Evolutionary conservation across 495 filamentous ascomycete species (phyloP).

Genomic region (Penicillium canariense): DNA sequence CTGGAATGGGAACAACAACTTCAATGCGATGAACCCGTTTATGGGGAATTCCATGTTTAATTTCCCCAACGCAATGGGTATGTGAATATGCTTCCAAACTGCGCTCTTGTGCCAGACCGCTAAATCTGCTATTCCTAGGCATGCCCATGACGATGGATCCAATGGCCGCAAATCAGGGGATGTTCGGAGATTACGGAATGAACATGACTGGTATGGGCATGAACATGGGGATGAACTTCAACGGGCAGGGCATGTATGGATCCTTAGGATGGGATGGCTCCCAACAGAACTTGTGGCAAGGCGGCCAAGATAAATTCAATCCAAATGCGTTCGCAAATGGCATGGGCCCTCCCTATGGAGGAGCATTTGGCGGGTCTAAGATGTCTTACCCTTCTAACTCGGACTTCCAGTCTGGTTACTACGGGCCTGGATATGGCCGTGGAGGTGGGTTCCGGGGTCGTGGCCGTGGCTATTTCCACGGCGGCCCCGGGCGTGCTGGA

Average conservation of each 20-base stretch:
- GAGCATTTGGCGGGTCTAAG: conserved; percentile 74
- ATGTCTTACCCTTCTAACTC: conserved; percentile 58
- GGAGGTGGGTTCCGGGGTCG: conserved; percentile 64
- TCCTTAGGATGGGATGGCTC: conserved; percentile 57
- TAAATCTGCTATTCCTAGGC: conserved; percentile 41
- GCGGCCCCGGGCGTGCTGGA: conserved; percentile 55
- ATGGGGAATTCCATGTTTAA: conserved; percentile 75
- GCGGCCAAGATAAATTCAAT: conserved; percentile 66
- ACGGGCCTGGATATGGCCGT: conserved; percentile 51
- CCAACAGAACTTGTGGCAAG: conserved; percentile 70
- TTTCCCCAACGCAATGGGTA: conserved; percentile 76
- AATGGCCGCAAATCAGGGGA: conserved; percentile 80
- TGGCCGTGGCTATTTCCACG: conserved; percentile 56
- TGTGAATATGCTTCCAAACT: conserved; percentile 30
- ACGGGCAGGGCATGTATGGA: conserved; percentile 62
- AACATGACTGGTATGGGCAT: conserved; percentile 93
- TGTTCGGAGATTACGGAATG: conserved; percentile 88
- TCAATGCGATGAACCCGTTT: conserved; percentile 71
- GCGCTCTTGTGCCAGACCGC: not conserved
- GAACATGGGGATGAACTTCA: conserved; percentile 77
- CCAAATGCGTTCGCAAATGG: conserved; percentile 72
- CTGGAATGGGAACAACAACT: conserved; percentile 59
- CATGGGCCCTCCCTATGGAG: conserved; percentile 81
- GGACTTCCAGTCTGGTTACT: conserved; percentile 64
- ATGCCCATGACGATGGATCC: conserved; percentile 88